These are phyloP conservation scores for Teratosphaeria gauchensis DNA, from an alignment of 2,329 filamentous ascomycete species.

Conservation along the genomic window DNA sequence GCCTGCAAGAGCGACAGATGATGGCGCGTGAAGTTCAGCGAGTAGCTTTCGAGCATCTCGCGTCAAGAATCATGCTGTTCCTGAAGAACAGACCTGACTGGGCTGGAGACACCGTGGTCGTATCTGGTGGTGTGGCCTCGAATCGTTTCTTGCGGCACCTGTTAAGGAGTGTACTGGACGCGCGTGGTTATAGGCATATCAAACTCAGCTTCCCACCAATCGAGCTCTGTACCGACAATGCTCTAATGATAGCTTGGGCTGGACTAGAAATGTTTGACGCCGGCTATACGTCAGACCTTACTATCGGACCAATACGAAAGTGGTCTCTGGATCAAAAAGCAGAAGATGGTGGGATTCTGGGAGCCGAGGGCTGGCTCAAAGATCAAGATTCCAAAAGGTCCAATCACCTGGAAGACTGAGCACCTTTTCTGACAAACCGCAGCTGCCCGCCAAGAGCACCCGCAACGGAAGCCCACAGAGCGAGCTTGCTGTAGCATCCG, in stretches of 20 bases:
- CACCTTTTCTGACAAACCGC: too few species aligned
- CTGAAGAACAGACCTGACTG: constrained; percentile 8
- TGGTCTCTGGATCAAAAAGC: constrained; percentile 62
- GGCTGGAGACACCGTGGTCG: constrained; percentile 54
- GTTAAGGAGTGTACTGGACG: constrained; percentile 45
- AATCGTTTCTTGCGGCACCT: constrained; percentile 71
- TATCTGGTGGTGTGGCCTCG: constrained; percentile 84
- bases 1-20: constrained; percentile 51
- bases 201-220: constrained; percentile 64
- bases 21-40: constrained; percentile 69
- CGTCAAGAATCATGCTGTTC: constrained; percentile 57
- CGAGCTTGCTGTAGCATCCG: too few species aligned
- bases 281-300: constrained; percentile 58
- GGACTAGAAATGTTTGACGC: constrained; percentile 84
- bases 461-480: too few species aligned
- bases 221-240: constrained; percentile 82
- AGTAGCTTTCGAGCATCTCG: constrained; percentile 78
- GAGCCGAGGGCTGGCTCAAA: constrained; percentile 43
- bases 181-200: constrained; percentile 54
- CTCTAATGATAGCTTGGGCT: constrained; percentile 94
- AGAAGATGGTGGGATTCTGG: constrained; percentile 59
- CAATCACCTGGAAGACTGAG: too few species aligned
- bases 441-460: too few species aligned
- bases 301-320: constrained; percentile 51
- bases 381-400: not conserved